phyloP scores from a whole-genome alignment of 768 basidiomycete species.

The Boletales sp. region DNA sequence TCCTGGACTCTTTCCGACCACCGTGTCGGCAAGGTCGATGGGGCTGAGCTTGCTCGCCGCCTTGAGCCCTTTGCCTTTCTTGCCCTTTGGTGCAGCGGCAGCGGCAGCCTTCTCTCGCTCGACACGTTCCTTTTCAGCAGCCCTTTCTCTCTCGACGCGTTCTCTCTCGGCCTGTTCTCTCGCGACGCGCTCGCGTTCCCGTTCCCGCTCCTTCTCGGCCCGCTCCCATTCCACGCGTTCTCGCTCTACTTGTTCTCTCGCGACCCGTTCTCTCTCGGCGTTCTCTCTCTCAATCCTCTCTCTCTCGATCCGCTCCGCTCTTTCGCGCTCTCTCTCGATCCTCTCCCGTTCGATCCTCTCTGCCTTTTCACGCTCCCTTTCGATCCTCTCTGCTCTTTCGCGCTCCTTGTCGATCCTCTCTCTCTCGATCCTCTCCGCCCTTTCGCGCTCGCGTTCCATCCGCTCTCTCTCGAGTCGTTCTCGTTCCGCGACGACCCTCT shows the following conservation, averaged over 20 bases:
- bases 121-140: neutral
- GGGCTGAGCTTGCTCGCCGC: conserved; percentile 22
- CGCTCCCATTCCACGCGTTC: conserved; percentile 2
- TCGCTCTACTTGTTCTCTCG: conserved; percentile 4
- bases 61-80: conserved; percentile 16
- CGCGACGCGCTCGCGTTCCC: conserved; percentile 4
- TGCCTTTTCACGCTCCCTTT: conserved; percentile 12
- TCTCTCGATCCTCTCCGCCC: too few species aligned
- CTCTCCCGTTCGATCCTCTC: conserved; percentile 10
- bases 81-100: conserved; percentile 8
- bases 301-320: neutral
- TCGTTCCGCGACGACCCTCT: too few species aligned
- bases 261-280: conserved; percentile 6
- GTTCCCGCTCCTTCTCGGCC: neutral
- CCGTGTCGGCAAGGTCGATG: conserved; percentile 34
- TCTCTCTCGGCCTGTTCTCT: conserved; percentile 8
- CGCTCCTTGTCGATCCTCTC: too few species aligned
- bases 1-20: conserved; percentile 36
- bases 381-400: neutral
- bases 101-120: conserved; percentile 9
- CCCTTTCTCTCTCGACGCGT: conserved; percentile 1
- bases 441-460: too few species aligned
- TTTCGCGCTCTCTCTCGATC: conserved; percentile 3
- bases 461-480: too few species aligned
- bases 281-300: conserved; percentile 4